Base-by-base conservation (phyloP, 2,329 filamentous ascomycete genomes). In the Alternaria atra region DNA sequence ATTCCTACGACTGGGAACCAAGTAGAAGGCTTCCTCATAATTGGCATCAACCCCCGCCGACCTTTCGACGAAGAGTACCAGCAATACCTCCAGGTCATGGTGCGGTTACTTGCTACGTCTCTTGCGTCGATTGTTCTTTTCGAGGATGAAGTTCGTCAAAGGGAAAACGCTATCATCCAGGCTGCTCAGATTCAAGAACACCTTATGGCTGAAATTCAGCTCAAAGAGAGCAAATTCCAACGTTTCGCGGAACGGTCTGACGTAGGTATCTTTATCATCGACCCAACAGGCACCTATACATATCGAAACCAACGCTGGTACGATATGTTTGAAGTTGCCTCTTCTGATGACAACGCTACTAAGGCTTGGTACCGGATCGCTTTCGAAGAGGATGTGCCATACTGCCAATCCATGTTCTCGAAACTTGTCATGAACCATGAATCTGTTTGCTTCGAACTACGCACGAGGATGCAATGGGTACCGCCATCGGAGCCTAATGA, bases 221-320 rank as follows among this genome's bases (percentile, higher is more conserved):
- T 67, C 7, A 72, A 68, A 29, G 68, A 74, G 37, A 71, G 71
- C 46, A 72, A 72, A 23, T 81, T 82, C 46, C 73, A 77, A 17
- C 68, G 77, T 5, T 78, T 82, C 64, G 79, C 80, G 3, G 74
- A 78, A 40, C 67, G 76, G 6, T 70, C 77, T 6, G 79, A 80
- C 4, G 72, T 81, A 4, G 80, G 76, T 2, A 82, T 83, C 52
- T 82, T 79, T 56, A 76, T 79, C 37, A 71, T 79, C 35, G 71
- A 74, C 17, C 58, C 71, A 5, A 55, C 70, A 17, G 80, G 81
- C 2, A 66, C 64, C 8, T 77, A 78, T 13, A 69, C 78, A 0
- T 81, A 82, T 59, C 70, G 78, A 6, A 83, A 83, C 50, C 73
- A 81, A 46, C 69, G 73, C 4, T 83, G 80, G 71, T 74, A 60